Evolutionary conservation across 164 flowering plant species (phyloP).

Genomic region (Platanus orientalis): DNA sequence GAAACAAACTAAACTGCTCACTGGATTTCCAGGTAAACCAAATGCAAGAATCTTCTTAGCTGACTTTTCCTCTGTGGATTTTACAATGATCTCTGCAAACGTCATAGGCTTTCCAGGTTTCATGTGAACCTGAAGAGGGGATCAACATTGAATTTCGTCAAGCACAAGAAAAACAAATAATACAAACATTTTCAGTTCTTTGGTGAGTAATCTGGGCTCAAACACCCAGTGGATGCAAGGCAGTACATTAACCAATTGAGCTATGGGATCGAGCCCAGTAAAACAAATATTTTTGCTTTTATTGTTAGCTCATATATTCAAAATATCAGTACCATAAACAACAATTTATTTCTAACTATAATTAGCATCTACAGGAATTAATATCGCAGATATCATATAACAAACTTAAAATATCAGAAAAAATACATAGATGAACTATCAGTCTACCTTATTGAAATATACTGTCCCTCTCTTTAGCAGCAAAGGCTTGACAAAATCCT

Average conservation of each 20-base stretch:
- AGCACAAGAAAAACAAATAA: background rate
- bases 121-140: conserved; percentile 61
- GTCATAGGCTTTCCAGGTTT: conserved; percentile 94
- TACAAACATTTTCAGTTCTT: background rate
- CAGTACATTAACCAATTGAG: too few species aligned
- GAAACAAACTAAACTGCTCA: conserved; percentile 88
- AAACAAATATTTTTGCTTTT: too few species aligned
- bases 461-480: conserved; percentile 65
- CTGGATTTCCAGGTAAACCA: conserved; percentile 98
- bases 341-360: background rate
- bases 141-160: conserved; percentile 3
- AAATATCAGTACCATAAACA: background rate
- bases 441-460: conserved; percentile 61
- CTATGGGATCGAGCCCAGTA: too few species aligned
- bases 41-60: conserved; percentile 67
- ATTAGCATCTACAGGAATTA: background rate
- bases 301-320: background rate
- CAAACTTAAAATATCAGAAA: background rate
- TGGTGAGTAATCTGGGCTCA: too few species aligned
- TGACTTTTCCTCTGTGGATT: conserved; percentile 23
- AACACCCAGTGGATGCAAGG: too few species aligned
- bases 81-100: conserved; percentile 64
- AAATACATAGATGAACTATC: conserved; percentile 8
- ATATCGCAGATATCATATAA: background rate
- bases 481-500: conserved; percentile 84